Evolutionary conservation across 805 yeast genomes (phyloP).

Genomic region (Diddensiella caesifluorescens): DNA sequence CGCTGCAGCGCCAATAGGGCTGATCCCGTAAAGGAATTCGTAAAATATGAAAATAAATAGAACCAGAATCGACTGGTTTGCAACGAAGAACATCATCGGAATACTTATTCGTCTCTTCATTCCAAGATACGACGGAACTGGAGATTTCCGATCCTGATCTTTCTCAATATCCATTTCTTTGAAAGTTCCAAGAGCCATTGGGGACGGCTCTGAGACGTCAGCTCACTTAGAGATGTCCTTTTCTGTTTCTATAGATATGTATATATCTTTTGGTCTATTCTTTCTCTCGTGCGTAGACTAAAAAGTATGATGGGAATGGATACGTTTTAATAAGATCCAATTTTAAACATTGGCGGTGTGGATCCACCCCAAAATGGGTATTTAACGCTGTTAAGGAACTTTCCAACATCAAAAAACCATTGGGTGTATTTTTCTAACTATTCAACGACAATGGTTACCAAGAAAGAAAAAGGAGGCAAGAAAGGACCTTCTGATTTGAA

Average conservation of each 20-base stretch:
- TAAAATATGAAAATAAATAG: conserved; percentile 23
- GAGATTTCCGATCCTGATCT: too few species aligned
- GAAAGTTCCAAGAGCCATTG: too few species aligned
- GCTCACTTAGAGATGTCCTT: neutral
- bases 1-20: conserved; percentile 31
- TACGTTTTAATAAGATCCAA: too few species aligned
- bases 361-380: too few species aligned
- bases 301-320: too few species aligned
- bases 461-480: conserved; percentile 17
- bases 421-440: neutral
- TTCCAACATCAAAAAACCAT: neutral
- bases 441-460: conserved; percentile 15
- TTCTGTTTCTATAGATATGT: neutral
- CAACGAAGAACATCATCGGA: conserved; percentile 13
- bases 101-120: neutral
- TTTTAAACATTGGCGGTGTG: too few species aligned
- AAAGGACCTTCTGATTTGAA: conserved; percentile 9
- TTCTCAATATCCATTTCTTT: too few species aligned
- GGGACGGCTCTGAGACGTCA: too few species aligned
- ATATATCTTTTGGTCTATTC: neutral
- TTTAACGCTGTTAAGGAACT: too few species aligned
- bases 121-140: too few species aligned
- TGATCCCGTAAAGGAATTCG: conserved; percentile 21
- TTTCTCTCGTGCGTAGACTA: too few species aligned
- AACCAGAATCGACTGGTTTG: conserved; percentile 23